phyloP scores from a whole-genome alignment of 2,329 filamentous ascomycete species.

The Aspergillus fructus region DNA sequence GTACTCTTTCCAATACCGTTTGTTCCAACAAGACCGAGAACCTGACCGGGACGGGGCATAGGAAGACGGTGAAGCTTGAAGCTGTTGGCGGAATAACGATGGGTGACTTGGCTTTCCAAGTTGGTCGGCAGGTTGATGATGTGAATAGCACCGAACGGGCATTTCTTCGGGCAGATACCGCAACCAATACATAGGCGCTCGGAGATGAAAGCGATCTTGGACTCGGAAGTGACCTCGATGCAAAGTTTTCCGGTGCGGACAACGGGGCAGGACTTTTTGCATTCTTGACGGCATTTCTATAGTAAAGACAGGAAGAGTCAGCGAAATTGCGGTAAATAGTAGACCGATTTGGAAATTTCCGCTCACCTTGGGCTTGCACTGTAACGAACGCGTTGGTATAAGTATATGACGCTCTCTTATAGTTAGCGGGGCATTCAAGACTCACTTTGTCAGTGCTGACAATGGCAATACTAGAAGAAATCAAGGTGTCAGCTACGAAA shows the following conservation, averaged over 20 bases:
- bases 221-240: slow-evolving; percentile 86
- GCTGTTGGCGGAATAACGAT: slow-evolving; percentile 98
- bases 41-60: slow-evolving; percentile 92
- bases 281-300: slow-evolving; percentile 97
- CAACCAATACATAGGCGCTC: slow-evolving; percentile 96
- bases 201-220: slow-evolving; percentile 97
- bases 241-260: slow-evolving; percentile 96
- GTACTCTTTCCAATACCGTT: slow-evolving; percentile 99
- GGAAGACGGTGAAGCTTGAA: slow-evolving; percentile 98
- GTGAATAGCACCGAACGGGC: slow-evolving; percentile 96
- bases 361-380: slow-evolving; percentile 85
- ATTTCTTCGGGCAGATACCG: slow-evolving; percentile 99
- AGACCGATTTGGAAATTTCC: neutral
- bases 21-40: slow-evolving; percentile 93
- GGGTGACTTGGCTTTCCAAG: slow-evolving; percentile 95
- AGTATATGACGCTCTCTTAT: slow-evolving; percentile 2
- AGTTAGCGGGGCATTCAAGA: slow-evolving; percentile 31
- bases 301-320: slow-evolving; percentile 22
- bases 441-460: slow-evolving; percentile 95
- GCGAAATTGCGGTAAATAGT: slow-evolving; percentile 8
- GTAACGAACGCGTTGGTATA: slow-evolving; percentile 31
- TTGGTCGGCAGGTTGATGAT: slow-evolving; percentile 99
- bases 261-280: slow-evolving; percentile 97
- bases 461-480: slow-evolving; percentile 79
- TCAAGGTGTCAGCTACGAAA: slow-evolving; percentile 18